Evolutionary conservation across 164 flowering plant genomes (phyloP).

Genomic region (Vitis riparia): DNA sequence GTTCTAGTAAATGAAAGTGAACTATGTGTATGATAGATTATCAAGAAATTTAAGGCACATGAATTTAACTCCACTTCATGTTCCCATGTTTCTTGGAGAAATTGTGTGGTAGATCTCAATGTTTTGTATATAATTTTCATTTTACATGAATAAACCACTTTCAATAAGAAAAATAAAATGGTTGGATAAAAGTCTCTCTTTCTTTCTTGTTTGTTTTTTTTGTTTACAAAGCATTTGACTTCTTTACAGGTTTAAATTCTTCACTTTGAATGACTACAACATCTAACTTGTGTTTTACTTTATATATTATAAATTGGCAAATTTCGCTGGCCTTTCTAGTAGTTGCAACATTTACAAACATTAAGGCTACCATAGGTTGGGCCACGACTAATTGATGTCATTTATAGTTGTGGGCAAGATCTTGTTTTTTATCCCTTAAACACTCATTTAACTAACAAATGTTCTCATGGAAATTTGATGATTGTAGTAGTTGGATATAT

Average conservation of each 20-base stretch:
- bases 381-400: not conserved
- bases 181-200: too few relatives aligned
- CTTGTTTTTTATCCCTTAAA: not conserved
- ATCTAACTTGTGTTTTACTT: constrained; percentile 73
- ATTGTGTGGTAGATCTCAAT: too few relatives aligned
- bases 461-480: not conserved
- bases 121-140: too few relatives aligned
- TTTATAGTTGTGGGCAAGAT: not conserved
- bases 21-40: too few relatives aligned
- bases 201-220: too few relatives aligned
- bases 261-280: constrained; percentile 71
- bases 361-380: constrained; percentile 51
- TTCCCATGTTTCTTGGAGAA: too few relatives aligned
- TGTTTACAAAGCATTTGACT: constrained; percentile 33
- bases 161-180: too few relatives aligned
- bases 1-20: too few relatives aligned
- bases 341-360: constrained; percentile 43
- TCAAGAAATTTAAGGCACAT: too few relatives aligned
- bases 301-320: constrained; percentile 56
- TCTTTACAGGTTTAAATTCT: constrained; percentile 75
- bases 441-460: not conserved
- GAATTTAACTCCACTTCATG: too few relatives aligned
- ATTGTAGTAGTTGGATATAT: constrained; percentile 64
- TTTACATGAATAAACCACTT: too few relatives aligned
- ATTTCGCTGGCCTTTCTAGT: constrained; percentile 55